Evolutionary conservation across 495 filamentous ascomycete genomes (phyloP), one percentile per base, ranked within the genome.

Genomic region (Hypoxylon crocopeplum): DNA sequence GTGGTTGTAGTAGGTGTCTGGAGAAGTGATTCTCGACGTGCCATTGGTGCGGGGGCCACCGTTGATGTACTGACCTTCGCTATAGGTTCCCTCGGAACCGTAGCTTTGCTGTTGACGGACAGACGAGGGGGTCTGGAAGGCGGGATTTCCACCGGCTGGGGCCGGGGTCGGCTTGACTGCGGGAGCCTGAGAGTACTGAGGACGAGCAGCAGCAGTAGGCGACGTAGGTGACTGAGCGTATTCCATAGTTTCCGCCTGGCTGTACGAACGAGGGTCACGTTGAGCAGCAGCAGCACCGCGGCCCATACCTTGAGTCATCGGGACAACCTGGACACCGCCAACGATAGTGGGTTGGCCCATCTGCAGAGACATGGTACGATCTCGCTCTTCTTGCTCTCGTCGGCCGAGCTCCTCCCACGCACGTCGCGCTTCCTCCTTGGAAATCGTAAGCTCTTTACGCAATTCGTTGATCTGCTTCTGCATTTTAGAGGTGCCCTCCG

Each of bases 331-430:
- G 17, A 97, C 92, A 13, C 93, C 95, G 37, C 93, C 92, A 10
- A 98, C 90, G 17, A 93, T 72, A 1, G 91, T 96, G 12, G 93
- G 89, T 50, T 89, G 85, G n/a, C 94, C 95, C 38, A 90, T 87
- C 68, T 92, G 85, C 12, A 98, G 81, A 25, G 88, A 89, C 49
- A 83, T 81, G 6, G 90, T 95, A n/a, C 91, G 73, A 49, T 98
- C 93, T n/a, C 95, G 83, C 71, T 97, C 93, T 71, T 96, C 92
- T 63, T 97, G 92, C 72, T 97, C 95, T 39, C 93, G 85, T 37
- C 94, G 84, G 15, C 94, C 94, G 1, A 98, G 84, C 67, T 98
- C 94, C 68, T 98, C 94, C 94, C 94, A 98, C 1, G 94, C 94
- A 46, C 94, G 84, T 24, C 95, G 85, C 21, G 95, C 94, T 75